Evolutionary conservation across 169 alveolate species (phyloP), one percentile per base, ranked within the genome.

Genomic region (Toxoplasma gondii): DNA sequence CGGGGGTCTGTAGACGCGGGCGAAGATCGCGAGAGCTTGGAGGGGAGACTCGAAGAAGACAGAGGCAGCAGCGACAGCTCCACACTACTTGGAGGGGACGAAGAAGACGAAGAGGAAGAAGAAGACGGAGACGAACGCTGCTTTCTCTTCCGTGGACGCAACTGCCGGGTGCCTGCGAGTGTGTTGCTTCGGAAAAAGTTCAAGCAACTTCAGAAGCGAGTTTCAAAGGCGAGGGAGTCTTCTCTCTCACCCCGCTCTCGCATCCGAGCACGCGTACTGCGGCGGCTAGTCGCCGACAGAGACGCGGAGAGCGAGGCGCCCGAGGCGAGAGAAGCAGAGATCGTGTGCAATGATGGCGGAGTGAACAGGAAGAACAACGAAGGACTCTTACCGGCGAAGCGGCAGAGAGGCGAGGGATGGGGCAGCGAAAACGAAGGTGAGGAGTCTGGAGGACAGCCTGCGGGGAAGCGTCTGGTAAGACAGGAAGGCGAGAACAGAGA

Each of bases 51-150:
- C 74, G 74, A 64, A 16, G 74, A 4, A 4, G 29, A 19, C 34
- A 27, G 74, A 7, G 22, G 74, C 74, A 64, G 74, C 74, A 31
- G 22, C 34, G 74, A 16, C n/a, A 64, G 74, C 74, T 16, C 22
- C 12, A 7, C 22, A 17, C 86, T 19, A 4, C 45, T 41, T 24
- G 45, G 86, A 31, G 9, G 45, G 1, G 86, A 78, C 44, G 86
- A 36, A 78, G 86, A 78, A 31, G 86, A 78, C 45, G 86, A 78
- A n/a, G 86, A 78, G 39, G 86, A 78, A 36, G 86, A 78, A 78
- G 86, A 78, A 78, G 86, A 78, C 24, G 86, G 86, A 10, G 86
- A 78, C 86, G 86, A 31, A 1, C 39, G 86, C 27, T 78, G 86
- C 45, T 78, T 78, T n/a, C 45, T 78, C n/a, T 78, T 78, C 86